Conservation (phyloP, 2,329 filamentous ascomycete species). For the Microdochium paspali region DNA sequence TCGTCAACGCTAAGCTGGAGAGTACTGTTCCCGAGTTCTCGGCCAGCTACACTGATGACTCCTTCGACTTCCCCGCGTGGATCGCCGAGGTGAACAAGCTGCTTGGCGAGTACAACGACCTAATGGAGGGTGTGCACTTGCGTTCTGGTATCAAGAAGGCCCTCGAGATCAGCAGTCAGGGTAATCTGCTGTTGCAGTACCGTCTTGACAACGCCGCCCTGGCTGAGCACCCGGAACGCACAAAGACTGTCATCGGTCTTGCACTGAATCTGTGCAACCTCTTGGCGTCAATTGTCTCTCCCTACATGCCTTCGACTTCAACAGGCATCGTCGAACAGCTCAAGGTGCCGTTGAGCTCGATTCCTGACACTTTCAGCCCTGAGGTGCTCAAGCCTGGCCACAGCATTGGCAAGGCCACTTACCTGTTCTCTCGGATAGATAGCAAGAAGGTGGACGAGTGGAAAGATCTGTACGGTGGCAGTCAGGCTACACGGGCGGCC, state of each 20-base stretch:
- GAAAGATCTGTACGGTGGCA: constrained; percentile 51
- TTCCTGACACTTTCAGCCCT: constrained; percentile 44
- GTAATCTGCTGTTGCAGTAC: constrained; percentile 42
- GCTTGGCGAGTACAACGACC: constrained; percentile 44
- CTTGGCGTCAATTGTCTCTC: constrained; percentile 54
- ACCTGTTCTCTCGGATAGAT: constrained; percentile 64
- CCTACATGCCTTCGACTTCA: constrained; percentile 59
- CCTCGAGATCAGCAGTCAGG: constrained; percentile 55
- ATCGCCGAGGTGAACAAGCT: constrained; percentile 30
- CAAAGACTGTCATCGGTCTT: constrained; percentile 44
- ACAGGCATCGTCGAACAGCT: constrained; percentile 57
- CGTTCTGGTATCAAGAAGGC: constrained; percentile 47
- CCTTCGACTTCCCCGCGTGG: constrained; percentile 33
- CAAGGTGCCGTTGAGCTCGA: constrained; percentile 37
- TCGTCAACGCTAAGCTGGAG: constrained; percentile 67
- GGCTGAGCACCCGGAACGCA: constrained; percentile 22
- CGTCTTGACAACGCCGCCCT: constrained; percentile 30
- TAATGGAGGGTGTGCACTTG: constrained; percentile 50
- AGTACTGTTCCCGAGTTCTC: constrained; percentile 56
- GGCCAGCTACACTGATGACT: constrained; percentile 44
- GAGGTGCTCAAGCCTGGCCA: constrained; percentile 49
- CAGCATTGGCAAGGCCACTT: constrained; percentile 58
- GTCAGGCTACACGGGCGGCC: constrained; percentile 14
- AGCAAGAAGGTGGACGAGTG: constrained; percentile 64
- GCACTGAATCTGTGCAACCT: constrained; percentile 61